Percentiles rank a stretch among this genome's conserved stretches.
phyloP scores from a whole-genome alignment of 768 basidiomycete species.

The Cyathus striatus region DNA sequence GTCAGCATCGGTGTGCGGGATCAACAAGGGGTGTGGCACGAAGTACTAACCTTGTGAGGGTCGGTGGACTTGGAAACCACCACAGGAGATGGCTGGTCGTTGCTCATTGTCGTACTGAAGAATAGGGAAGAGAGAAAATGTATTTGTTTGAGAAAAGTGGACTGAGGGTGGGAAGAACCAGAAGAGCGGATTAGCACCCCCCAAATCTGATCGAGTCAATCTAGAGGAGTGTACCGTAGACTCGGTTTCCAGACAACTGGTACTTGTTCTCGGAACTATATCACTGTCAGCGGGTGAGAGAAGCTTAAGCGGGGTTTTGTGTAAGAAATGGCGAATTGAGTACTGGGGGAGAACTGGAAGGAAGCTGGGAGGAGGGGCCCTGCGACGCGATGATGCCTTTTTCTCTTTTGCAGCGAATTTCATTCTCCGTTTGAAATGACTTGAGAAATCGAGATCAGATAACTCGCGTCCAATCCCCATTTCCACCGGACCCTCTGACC shows the following conservation, averaged over 20 bases:
- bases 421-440: constrained; percentile 18
- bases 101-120: constrained; percentile 24
- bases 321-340: no score
- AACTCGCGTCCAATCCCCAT: no score
- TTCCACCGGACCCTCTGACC: no score
- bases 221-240: constrained; percentile 23
- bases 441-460: no score
- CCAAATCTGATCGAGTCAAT: constrained; percentile 33
- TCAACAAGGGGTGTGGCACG: constrained; percentile 13
- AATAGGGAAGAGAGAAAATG: constrained; percentile 18
- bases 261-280: constrained; percentile 1
- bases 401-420: constrained; percentile 1
- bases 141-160: constrained; percentile 17
- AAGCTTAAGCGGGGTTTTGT: background rate
- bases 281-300: background rate
- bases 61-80: constrained; percentile 20
- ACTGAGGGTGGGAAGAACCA: constrained; percentile 28
- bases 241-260: constrained; percentile 19
- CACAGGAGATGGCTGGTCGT: constrained; percentile 21
- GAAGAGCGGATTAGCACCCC: constrained; percentile 27
- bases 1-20: constrained; percentile 2
- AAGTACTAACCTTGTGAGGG: constrained; percentile 17
- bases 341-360: no score
- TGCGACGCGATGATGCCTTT: background rate
- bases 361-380: background rate